Evolutionary conservation across 2,329 filamentous ascomycete species (phyloP).

Genomic region (Didymella arachidicola): DNA sequence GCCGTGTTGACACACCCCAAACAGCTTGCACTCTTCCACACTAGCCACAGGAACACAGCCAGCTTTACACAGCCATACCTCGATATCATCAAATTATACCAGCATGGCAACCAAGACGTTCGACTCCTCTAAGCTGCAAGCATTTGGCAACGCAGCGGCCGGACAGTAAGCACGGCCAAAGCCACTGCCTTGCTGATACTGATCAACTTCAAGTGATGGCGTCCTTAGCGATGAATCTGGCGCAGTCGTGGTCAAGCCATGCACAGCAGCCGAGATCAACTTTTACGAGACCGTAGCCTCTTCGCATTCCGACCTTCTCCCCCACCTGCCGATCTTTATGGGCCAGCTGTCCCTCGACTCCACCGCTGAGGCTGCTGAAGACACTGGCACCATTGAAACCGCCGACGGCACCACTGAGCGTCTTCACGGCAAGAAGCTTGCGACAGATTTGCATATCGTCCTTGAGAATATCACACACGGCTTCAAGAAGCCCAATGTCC

Average conservation of each 20-base stretch:
- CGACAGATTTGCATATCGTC: constrained; percentile 81
- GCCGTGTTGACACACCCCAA: constrained; percentile 17
- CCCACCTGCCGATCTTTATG: constrained; percentile 84
- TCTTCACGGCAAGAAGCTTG: constrained; percentile 69
- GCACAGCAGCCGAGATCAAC: constrained; percentile 80
- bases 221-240: constrained; percentile 85
- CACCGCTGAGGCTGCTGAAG: constrained; percentile 24
- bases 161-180: constrained; percentile 73
- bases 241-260: constrained; percentile 92
- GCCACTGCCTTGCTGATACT: constrained; percentile 20
- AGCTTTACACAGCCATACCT: constrained; percentile 8
- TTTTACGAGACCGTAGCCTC: constrained; percentile 82
- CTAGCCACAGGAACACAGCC: constrained; percentile 21
- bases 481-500: constrained; percentile 84
- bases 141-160: constrained; percentile 79
- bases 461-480: constrained; percentile 83
- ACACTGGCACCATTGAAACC: constrained; percentile 42
- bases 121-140: constrained; percentile 67
- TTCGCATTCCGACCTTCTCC: constrained; percentile 74
- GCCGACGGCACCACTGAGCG: constrained; percentile 40
- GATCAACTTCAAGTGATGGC: constrained; percentile 71
- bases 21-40: constrained; percentile 10
- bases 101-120: constrained; percentile 57
- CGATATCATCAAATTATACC: neutral
- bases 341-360: constrained; percentile 72